These are phyloP conservation scores for Neoboletus magnificus DNA, from an alignment of 768 basidiomycete species.

Conservation along the genomic window DNA sequence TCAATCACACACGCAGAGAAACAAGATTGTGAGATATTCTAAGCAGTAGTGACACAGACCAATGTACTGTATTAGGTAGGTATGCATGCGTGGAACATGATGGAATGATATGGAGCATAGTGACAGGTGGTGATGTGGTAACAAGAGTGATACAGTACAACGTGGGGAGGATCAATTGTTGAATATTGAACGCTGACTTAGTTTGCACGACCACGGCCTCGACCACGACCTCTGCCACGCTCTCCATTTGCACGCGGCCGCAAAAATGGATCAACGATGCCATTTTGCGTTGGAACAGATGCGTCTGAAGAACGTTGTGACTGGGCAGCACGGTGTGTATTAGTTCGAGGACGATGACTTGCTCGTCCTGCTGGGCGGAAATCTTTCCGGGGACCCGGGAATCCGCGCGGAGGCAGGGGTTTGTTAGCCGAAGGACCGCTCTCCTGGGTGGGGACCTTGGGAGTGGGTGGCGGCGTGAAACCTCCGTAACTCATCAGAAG, in stretches of 20 bases:
- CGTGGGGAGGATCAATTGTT: slow-evolving; percentile 11
- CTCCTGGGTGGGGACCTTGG: slow-evolving; percentile 13
- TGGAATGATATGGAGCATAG: slow-evolving; percentile 17
- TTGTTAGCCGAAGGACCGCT: slow-evolving; percentile 11
- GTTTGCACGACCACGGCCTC: slow-evolving; percentile 35
- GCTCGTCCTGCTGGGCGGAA: slow-evolving; percentile 11
- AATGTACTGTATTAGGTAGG: slow-evolving; percentile 17
- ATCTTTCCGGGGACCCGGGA: slow-evolving; percentile 1
- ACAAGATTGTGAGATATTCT: slow-evolving; percentile 15
- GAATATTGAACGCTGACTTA: slow-evolving; percentile 12
- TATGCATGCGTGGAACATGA: slow-evolving; percentile 22
- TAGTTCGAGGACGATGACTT: slow-evolving; percentile 4
- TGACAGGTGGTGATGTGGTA: slow-evolving; percentile 16
- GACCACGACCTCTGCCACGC: slow-evolving; percentile 27
- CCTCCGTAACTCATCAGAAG: slow-evolving; percentile 51
- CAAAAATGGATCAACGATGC: slow-evolving; percentile 6
- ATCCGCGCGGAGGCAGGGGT: slow-evolving; percentile 12
- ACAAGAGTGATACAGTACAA: slow-evolving; percentile 19
- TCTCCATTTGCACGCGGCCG: slow-evolving; percentile 22
- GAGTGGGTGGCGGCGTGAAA: slow-evolving; percentile 45
- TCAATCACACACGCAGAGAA: slow-evolving; percentile 8
- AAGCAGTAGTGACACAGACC: slow-evolving; percentile 10
- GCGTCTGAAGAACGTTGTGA: slow-evolving; percentile 1
- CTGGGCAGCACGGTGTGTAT: background rate
- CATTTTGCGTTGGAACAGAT: slow-evolving; percentile 10